phyloP scores from a whole-genome alignment of 2,329 filamentous ascomycete species.

The Cladorrhinum sp. region DNA sequence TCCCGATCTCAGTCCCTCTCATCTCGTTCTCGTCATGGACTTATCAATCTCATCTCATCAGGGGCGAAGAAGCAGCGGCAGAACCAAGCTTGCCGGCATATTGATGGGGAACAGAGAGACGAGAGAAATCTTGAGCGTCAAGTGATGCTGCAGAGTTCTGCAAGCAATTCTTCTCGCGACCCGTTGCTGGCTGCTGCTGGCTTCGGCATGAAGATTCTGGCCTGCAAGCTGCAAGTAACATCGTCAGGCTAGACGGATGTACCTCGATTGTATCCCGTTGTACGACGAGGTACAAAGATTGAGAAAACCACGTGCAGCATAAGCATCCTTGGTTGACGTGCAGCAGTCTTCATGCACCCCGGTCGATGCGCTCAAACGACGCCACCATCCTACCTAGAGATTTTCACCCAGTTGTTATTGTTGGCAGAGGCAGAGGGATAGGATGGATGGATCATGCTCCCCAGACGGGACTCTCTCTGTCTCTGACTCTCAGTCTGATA shows the following conservation, averaged over 20 bases:
- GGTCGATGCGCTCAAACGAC: slow-evolving; percentile 28
- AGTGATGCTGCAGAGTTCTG: slow-evolving; percentile 18
- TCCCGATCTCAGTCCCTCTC: slow-evolving; percentile 8
- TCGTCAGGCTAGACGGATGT: slow-evolving; percentile 28
- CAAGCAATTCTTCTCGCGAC: slow-evolving; percentile 15
- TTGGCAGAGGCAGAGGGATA: slow-evolving; percentile 8
- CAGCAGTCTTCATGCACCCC: slow-evolving; percentile 25
- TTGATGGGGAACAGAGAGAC: background rate
- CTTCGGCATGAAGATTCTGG: slow-evolving; percentile 22
- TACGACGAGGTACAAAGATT: slow-evolving; percentile 22
- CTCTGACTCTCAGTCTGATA: slow-evolving; percentile 24
- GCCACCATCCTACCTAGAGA: slow-evolving; percentile 15
- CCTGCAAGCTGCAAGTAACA: slow-evolving; percentile 19
- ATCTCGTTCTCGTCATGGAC: slow-evolving; percentile 7
- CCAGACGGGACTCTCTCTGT: slow-evolving; percentile 13
- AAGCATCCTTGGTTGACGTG: slow-evolving; percentile 22
- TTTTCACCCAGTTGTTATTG: background rate
- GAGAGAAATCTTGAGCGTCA: slow-evolving; percentile 2
- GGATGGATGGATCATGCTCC: slow-evolving; percentile 13
- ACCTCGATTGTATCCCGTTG: slow-evolving; percentile 23
- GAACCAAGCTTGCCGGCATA: background rate
- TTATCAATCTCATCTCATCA: background rate
- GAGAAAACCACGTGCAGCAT: slow-evolving; percentile 24
- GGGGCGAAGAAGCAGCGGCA: background rate
- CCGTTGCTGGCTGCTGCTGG: slow-evolving; percentile 7